These are phyloP conservation scores for Hsuehochloa calcarea DNA, from an alignment of 176 grass and related monocot species.

Conservation along the genomic window DNA sequence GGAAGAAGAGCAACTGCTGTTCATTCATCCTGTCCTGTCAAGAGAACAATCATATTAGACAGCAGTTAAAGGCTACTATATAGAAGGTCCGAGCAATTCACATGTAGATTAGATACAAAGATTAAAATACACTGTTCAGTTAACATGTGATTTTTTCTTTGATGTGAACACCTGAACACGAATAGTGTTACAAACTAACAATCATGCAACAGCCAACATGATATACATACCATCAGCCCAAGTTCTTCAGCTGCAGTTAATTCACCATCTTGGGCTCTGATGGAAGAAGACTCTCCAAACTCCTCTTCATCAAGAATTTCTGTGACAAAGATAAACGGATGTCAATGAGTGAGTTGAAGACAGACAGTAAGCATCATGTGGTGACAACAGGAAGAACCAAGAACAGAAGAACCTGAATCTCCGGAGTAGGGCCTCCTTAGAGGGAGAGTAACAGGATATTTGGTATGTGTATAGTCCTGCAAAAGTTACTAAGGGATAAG, in stretches of 20 bases:
- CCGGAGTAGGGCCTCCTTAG: conserved; percentile 36
- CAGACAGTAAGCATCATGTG: background rate
- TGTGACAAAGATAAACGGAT: conserved; percentile 6
- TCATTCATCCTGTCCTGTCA: conserved; percentile 39
- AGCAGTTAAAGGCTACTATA: background rate
- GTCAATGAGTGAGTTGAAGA: background rate
- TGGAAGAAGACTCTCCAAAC: conserved; percentile 36
- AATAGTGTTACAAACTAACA: background rate
- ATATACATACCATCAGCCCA: conserved; percentile 50
- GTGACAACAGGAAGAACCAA: conserved; percentile 14
- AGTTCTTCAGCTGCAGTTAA: conserved; percentile 49
- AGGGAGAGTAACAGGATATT: conserved; percentile 53
- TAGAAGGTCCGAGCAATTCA: background rate
- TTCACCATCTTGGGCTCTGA: conserved; percentile 30
- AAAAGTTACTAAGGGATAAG: background rate
- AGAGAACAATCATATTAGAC: conserved; percentile 16
- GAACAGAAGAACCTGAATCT: conserved; percentile 47
- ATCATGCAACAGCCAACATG: conserved; percentile 8
- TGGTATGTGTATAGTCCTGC: conserved; percentile 43
- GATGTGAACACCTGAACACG: conserved; percentile 12
- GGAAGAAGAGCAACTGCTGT: conserved; percentile 55
- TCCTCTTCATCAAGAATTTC: conserved; percentile 49
- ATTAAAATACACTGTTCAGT: background rate
- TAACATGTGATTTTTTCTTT: background rate
- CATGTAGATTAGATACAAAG: background rate